phyloP scores from a whole-genome alignment of 495 filamentous ascomycete genomes.

The Hypoxylon crocopeplum region DNA sequence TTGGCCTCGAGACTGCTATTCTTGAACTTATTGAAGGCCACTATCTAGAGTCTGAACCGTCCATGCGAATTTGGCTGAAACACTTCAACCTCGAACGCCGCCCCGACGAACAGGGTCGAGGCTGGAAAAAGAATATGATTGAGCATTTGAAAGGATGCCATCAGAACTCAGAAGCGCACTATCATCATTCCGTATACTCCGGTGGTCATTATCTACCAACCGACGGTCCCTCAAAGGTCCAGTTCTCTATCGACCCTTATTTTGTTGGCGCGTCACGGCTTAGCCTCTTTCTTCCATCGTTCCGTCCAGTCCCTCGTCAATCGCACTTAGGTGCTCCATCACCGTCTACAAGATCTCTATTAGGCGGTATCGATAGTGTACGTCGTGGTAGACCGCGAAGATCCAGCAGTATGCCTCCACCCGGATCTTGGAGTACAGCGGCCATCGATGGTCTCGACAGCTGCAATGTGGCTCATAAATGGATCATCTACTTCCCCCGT shows the following conservation, averaged over 20 bases:
- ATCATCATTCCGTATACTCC: slow-evolving; percentile 31
- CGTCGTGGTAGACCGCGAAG: slow-evolving; percentile 15
- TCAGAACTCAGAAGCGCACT: slow-evolving; percentile 2
- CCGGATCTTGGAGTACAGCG: slow-evolving; percentile 23
- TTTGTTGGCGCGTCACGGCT: slow-evolving; percentile 13
- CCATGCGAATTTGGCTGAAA: slow-evolving; percentile 34
- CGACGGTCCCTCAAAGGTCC: slow-evolving; percentile 1
- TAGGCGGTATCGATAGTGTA: background rate
- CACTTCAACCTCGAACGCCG: background rate
- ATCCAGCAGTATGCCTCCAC: slow-evolving; percentile 37
- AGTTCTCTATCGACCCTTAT: slow-evolving; percentile 22
- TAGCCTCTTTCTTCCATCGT: background rate
- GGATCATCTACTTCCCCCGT: slow-evolving; percentile 38
- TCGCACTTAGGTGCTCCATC: background rate
- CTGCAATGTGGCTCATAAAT: background rate
- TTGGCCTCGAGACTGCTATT: slow-evolving; percentile 11
- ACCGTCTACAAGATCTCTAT: too few species aligned
- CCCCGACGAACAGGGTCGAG: background rate
- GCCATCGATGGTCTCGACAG: background rate
- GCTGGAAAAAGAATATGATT: slow-evolving; percentile 32
- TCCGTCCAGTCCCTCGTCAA: background rate
- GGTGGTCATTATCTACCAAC: slow-evolving; percentile 21
- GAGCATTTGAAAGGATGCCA: slow-evolving; percentile 21
- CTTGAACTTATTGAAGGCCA: slow-evolving; percentile 40
- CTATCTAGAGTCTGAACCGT: slow-evolving; percentile 42